Evolutionary conservation across 2,329 filamentous ascomycete genomes (phyloP), one percentile per base, ranked within the genome.

Genomic region (Aspergillus brunneoviolaceus): DNA sequence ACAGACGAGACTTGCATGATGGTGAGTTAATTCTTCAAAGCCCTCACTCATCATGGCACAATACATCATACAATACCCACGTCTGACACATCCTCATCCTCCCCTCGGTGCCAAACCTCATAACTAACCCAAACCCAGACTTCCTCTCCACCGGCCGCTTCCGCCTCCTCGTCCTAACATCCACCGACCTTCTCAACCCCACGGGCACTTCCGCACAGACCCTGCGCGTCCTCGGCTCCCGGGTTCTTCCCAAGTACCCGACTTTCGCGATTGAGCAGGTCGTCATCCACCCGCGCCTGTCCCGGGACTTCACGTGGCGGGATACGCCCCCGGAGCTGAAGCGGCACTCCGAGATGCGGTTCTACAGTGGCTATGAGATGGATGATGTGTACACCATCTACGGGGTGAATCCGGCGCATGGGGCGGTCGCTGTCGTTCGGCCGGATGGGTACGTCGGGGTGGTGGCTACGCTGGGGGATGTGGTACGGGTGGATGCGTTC

Each of bases 381-480:
- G 74, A 76, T 29, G 74, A 77, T 63, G 71, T 72, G 1, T 77
- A 77, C 55, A 61, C 60, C 4, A 69, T 67, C 7, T 78, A 74
- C 53, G 76, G 76, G 0, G 74, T 79, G 7, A 56, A 71, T 53
- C 53, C 64, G 2, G 48, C 60, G 4, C 51, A 67, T 16, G 76
- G 76, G 6, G 74, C 69, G 2, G 33, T 77, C 33, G 70, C 72
- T 19, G 69, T 76, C 16, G 64, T 78, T 6, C 70, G 76, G 21
- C 76, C 76, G 0, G 76, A 79, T 67, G 76, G 75, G 12, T 77
- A 76, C 64, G 61, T 77, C 54, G 75, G 75, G 19, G 57, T 61
- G 9, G 61, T 71, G 50, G 69, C 68, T 2, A 66, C 62, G 6
- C 62, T 76, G 60, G 59, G 61, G 14, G 72, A 74, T 61, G 65